Base-by-base conservation (phyloP, 148 eudicot genomes). In the Polygonum aviculare region DNA sequence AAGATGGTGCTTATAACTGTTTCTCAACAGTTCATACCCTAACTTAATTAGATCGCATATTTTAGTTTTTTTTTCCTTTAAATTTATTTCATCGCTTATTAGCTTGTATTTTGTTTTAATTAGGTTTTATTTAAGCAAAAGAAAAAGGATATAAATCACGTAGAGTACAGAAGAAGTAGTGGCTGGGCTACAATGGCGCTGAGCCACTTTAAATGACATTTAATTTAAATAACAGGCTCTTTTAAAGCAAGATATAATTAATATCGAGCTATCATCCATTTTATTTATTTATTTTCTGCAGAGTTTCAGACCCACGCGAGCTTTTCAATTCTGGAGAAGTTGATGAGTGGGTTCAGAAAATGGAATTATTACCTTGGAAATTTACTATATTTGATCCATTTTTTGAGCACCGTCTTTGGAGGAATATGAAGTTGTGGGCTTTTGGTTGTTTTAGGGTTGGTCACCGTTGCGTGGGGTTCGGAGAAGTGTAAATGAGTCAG, bases 171-270 rank as follows among this genome's bases (percentile, higher is more conserved):
- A 7, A 9, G 39, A 62, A 62, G 69, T 12, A 9, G 69, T 62
- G 69, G 69, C 39, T 31, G 15, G 36, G 69, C 69, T 62, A 62
- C 36, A 33, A 62, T 62, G 69, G 69, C 69, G 69, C 69, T 62
- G 69, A 31, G 12, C 69, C 39, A 1, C 38, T 62, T 10, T 62
- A 62, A 62, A 62, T 62, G 69, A 2, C 69, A 62, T 62, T 62
- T 62, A 62, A 62, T 7, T 54, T n/a, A n/a, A 18, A 18, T 48
- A 54, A 4, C 60, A 48, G 50, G 15, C 50, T 48, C 50, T 48
- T 48, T 48, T 48, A 48, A 44, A 6, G 47, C 47, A 7, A 44
- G 9, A 44, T 44, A 44, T 44, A 44, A 44, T 44, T 44, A 44
- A 44, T 44, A 26, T 26, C 31, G 31, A 6, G 47, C 19, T 51